Evolutionary conservation across 441 rosid species (phyloP), one percentile per base, ranked within the genome.

Genomic region (Pelargonium citronellum): DNA sequence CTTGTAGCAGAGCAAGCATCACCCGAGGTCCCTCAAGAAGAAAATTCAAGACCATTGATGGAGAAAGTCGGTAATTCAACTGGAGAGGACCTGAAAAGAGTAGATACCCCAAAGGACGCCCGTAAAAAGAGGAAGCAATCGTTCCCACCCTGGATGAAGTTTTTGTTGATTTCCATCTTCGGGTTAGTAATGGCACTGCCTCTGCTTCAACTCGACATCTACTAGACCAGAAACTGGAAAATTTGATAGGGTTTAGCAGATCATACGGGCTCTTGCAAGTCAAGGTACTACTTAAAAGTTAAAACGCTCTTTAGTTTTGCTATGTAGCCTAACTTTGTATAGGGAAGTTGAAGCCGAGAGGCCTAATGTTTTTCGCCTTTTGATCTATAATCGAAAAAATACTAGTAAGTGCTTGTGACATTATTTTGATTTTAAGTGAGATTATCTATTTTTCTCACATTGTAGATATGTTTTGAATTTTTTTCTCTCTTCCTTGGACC

Each of bases 171-270:
- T 69, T 95, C 98, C 4, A 83, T 91, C 74, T 88, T 92, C 46
- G 97, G 99, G 39, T 71, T 92, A 15, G 95, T 95, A 67, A 95
- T 95, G 99, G 96, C 99, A 1, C 80, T 95, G 79, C 99, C 99
- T 44, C 79, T 95, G 75, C 97, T 95, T 71, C 98, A 95, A 75
- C 93, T 71, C 91, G 81, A 90, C 62, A 60, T 57, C 30, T 16
- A 15, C 17, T 15, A 66, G 69, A 55, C 65, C 34, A 41, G 34
- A 12, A 61, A 70, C 57, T 67, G 64, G 72, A 67, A 72, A 63
- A 71, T 39, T 68, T 15, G 64, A 51, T 73, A 75, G 64, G 55
- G 72, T 44, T 78, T 75, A 72, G 80, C 62, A 57, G 62, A 57
- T 30, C 62, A 22, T 60, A 19, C 34, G 16, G 10, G 30, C 34